Percentiles rank a stretch among this genome's conserved stretches.
These are phyloP conservation scores for Rhodofomes roseus DNA, from an alignment of 1,284 basidiomycete genomes.

Conservation along the genomic window DNA sequence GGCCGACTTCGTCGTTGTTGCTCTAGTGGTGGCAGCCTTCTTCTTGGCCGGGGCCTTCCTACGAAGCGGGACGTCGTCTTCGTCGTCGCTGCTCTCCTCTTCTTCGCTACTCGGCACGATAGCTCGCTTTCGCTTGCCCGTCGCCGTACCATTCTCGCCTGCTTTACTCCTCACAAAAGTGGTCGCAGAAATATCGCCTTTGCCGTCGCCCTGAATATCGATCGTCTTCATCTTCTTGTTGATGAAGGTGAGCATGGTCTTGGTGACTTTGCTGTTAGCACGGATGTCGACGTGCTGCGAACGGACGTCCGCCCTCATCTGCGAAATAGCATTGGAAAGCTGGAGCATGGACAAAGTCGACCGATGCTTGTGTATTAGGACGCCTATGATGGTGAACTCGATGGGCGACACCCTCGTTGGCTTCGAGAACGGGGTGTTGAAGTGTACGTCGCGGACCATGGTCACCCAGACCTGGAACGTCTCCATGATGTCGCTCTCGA, in stretches of 20 bases:
- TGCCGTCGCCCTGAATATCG: conserved; percentile 9
- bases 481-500: conserved; percentile 31
- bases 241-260: conserved; percentile 38
- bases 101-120: conserved; percentile 1
- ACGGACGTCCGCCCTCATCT: conserved; percentile 42
- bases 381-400: conserved; percentile 46
- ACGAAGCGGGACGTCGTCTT: conserved; percentile 5
- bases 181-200: conserved; percentile 22
- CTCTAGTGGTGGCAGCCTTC: not conserved
- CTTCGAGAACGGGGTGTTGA: conserved; percentile 34
- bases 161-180: conserved; percentile 5
- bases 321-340: conserved; percentile 38
- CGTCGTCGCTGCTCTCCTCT: conserved; percentile 6
- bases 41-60: conserved; percentile 1
- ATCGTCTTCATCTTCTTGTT: conserved; percentile 22
- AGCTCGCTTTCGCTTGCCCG: not conserved
- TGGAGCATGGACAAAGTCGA: conserved; percentile 36
- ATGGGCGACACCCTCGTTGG: conserved; percentile 42
- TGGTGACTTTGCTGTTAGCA: conserved; percentile 37
- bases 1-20: not conserved
- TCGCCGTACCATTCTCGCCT: not conserved
- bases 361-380: conserved; percentile 37
- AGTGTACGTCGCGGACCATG: conserved; percentile 34
- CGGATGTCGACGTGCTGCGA: conserved; percentile 39
- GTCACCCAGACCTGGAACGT: conserved; percentile 41